A percentile compares a stretch with the other conserved stretches of the same genome.
Conservation (phyloP, 495 filamentous ascomycete genomes). For the Pseudotulostoma volvatum region DNA sequence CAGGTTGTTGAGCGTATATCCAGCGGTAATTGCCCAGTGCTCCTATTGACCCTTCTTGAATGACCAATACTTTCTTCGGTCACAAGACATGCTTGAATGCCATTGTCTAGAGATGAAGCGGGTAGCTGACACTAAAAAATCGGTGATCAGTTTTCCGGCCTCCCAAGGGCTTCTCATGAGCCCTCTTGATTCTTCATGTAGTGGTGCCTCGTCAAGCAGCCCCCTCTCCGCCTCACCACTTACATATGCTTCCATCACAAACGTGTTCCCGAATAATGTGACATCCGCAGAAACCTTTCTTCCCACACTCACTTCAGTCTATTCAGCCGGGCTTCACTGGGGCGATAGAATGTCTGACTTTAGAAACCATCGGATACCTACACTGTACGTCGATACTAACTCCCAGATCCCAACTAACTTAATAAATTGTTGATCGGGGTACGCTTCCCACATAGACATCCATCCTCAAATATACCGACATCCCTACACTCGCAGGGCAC, state of each 20-base stretch:
- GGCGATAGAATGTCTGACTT: constrained; percentile 28
- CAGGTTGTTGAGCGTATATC: neutral
- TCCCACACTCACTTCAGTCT: constrained; percentile 21
- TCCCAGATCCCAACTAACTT: constrained; percentile 7
- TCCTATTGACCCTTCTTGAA: constrained; percentile 6
- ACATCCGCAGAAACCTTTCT: constrained; percentile 24
- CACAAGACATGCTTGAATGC: neutral
- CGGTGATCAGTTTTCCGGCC: constrained; percentile 21
- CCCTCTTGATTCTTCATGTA: constrained; percentile 30
- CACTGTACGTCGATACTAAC: constrained; percentile 22
- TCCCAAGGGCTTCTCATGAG: constrained; percentile 30
- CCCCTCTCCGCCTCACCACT: constrained; percentile 5
- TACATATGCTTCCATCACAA: constrained; percentile 6
- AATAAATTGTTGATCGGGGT: constrained; percentile 1
- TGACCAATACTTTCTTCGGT: constrained; percentile 7
- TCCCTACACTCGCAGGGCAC: constrained; percentile 17
- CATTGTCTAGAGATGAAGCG: no score
- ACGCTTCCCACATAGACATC: constrained; percentile 15
- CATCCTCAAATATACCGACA: constrained; percentile 20
- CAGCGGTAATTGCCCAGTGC: constrained; percentile 4
- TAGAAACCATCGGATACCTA: constrained; percentile 21
- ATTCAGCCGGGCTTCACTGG: constrained; percentile 18
- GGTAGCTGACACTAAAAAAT: constrained; percentile 4
- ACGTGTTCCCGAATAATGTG: constrained; percentile 10
- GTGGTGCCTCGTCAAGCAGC: constrained; percentile 18